A percentile compares a stretch with the other conserved stretches of the same genome.
Conservation (phyloP, 2,329 filamentous ascomycete genomes). For the Stachybotrys chartarum region DNA sequence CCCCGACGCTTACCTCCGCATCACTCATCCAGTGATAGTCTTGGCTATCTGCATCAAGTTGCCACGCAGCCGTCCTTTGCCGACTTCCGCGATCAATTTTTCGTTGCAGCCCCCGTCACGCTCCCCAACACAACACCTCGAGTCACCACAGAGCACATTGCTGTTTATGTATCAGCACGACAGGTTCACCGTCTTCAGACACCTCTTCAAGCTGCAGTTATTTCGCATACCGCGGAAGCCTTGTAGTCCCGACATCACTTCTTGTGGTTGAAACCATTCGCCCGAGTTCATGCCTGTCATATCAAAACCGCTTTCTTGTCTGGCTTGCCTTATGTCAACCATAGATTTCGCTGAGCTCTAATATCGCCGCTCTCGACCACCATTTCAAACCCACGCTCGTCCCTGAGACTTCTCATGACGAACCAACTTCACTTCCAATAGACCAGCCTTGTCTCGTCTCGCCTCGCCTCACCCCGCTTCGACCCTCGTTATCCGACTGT, state of each 20-base stretch:
- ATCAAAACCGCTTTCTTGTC: slow-evolving; percentile 38
- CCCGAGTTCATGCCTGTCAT: slow-evolving; percentile 52
- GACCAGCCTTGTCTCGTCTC: background rate
- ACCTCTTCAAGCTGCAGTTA: slow-evolving; percentile 93
- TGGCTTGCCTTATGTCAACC: slow-evolving; percentile 49
- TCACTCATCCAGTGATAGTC: slow-evolving; percentile 4
- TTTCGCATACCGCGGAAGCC: slow-evolving; percentile 94
- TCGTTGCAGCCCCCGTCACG: background rate
- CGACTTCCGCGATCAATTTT: slow-evolving; percentile 7
- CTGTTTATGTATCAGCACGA: slow-evolving; percentile 99
- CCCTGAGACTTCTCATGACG: background rate
- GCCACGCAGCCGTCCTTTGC: slow-evolving; percentile 3
- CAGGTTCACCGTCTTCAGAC: slow-evolving; percentile 82
- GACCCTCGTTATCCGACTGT: slow-evolving; percentile 3
- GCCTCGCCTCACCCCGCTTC: background rate
- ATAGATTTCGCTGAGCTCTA: slow-evolving; percentile 47
- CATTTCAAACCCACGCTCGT: slow-evolving; percentile 21
- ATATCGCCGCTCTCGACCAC: slow-evolving; percentile 38
- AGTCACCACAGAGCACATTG: slow-evolving; percentile 21
- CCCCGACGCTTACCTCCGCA: slow-evolving; percentile 2
- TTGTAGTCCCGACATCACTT: slow-evolving; percentile 82
- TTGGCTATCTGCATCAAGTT: slow-evolving; percentile 2
- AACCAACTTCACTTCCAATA: slow-evolving; percentile 3
- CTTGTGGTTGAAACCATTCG: slow-evolving; percentile 72
- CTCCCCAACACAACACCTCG: background rate